Evolutionary conservation across 345 rosid genomes (phyloP).

Genomic region (Arabidopsis arenosa): DNA sequence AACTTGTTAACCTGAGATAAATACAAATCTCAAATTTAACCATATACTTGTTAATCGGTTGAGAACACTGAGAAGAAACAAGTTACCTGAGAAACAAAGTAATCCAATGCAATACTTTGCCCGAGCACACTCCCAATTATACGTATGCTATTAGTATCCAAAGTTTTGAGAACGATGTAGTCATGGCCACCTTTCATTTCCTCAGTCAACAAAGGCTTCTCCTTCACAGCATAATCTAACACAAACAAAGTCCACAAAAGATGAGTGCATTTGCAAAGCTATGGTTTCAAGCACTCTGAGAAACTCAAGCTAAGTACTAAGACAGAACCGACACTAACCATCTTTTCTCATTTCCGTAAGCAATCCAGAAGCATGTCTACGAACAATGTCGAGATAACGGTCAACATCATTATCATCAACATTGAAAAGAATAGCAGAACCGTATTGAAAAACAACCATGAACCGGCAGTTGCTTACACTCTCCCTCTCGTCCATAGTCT

Average conservation of each 20-base stretch:
- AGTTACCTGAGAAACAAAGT: constrained; percentile 90
- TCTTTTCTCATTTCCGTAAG: constrained; percentile 83
- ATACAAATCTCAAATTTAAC: constrained; percentile 13
- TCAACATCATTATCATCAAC: constrained; percentile 74
- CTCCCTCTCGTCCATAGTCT: constrained; percentile 59
- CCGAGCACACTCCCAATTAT: constrained; percentile 94
- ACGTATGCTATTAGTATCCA: constrained; percentile 88
- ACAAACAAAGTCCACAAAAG: constrained; percentile 26
- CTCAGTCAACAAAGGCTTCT: constrained; percentile 69
- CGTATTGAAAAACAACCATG: constrained; percentile 92
- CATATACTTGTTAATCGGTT: constrained; percentile 1
- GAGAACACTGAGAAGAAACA: constrained; percentile 20
- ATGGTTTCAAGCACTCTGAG: neutral
- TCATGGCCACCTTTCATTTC: constrained; percentile 93
- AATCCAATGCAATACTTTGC: constrained; percentile 91
- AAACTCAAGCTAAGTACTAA: neutral
- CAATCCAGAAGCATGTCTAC: constrained; percentile 78
- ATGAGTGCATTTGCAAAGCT: neutral
- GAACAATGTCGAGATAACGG: constrained; percentile 64
- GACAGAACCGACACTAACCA: constrained; percentile 53
- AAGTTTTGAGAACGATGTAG: constrained; percentile 65
- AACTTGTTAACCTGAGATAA: constrained; percentile 75
- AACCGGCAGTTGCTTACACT: constrained; percentile 55
- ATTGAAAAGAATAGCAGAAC: constrained; percentile 90
- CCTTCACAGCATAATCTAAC: constrained; percentile 86